phyloP scores from a whole-genome alignment of 1,284 basidiomycete genomes.

The Cerioporus squamosus region DNA sequence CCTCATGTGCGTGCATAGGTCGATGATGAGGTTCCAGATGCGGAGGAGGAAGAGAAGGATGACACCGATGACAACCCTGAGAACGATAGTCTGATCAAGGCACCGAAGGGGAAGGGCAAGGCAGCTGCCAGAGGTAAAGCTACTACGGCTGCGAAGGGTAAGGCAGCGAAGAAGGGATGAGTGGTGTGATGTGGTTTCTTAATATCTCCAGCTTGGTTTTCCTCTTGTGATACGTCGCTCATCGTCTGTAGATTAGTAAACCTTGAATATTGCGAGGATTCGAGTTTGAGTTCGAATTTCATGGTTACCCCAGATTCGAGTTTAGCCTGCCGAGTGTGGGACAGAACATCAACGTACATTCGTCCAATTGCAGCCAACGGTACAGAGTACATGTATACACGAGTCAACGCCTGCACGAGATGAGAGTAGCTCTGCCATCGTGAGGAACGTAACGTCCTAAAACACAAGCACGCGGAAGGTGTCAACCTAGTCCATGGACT shows the following conservation, averaged over 20 bases:
- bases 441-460: not conserved
- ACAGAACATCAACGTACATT: too few relatives aligned
- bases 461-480: too few relatives aligned
- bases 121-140: constrained; percentile 23
- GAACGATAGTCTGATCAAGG: constrained; percentile 60
- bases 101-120: constrained; percentile 39
- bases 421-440: not conserved
- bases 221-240: constrained; percentile 1
- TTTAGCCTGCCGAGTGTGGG: too few relatives aligned
- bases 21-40: constrained; percentile 47
- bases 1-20: constrained; percentile 29
- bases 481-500: too few relatives aligned
- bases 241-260: not conserved
- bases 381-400: too few relatives aligned
- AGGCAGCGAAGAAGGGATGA: constrained; percentile 23
- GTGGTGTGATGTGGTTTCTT: not conserved
- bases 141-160: constrained; percentile 25
- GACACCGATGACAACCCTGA: constrained; percentile 42
- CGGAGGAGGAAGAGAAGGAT: constrained; percentile 41
- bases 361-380: too few relatives aligned
- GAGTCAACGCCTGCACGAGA: too few relatives aligned
- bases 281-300: too few relatives aligned
- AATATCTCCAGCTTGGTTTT: not conserved
- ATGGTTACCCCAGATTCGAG: too few relatives aligned
- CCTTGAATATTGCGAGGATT: not conserved